Evolutionary conservation across 352 stramenopile genomes (phyloP), one percentile per base, ranked within the genome.

Genomic region (Hyaloperonospora brassicae): DNA sequence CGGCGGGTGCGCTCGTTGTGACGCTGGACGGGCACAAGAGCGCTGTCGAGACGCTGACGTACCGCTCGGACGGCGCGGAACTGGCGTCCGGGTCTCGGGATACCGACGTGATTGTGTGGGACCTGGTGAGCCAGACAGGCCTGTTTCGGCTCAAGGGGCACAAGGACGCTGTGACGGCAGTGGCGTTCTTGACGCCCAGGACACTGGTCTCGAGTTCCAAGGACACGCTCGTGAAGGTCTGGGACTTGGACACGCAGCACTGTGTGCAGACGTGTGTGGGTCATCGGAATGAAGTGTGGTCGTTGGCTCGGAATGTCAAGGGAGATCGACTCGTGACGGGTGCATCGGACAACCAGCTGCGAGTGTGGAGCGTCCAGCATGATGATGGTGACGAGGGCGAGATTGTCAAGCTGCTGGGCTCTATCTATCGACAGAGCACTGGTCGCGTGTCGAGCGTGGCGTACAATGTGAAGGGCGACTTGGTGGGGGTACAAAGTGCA

Each of bases 51-150:
- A 54, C 70, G 25, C 70, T 97, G 48, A 63, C 63, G 13, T 97
- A 87, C 71, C 83, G 79, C 44, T 25, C 55, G 21, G 83, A 93
- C 54, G 88, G 84, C 44, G 78, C 84, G 5, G 59, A 93, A 38
- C 66, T 98, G 24, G 88, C 81, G 0, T 88, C 83, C 0, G 93
- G 91, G 35, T 86, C 87, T 12, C 76, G 78, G 12, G 93, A 98
- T 74, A 97, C 86, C 27, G 87, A 96, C 71, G 74, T 98, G 31
- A 93, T 98, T 54, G 67, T 98, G 7, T 98, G 93, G 92, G 93
- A 98, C 64, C 58, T 95, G 24, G 86, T 97, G 30, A 87, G 79
- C 47, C 85, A 97, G 68, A 87, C 72, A 10, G 93, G 92, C 17
- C 64, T 86, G 13, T 97, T 87, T 64, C 73, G 93, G 1, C 79